These are phyloP conservation scores for Annulohypoxylon nitens DNA, from an alignment of 495 filamentous ascomycete species.

Conservation along the genomic window DNA sequence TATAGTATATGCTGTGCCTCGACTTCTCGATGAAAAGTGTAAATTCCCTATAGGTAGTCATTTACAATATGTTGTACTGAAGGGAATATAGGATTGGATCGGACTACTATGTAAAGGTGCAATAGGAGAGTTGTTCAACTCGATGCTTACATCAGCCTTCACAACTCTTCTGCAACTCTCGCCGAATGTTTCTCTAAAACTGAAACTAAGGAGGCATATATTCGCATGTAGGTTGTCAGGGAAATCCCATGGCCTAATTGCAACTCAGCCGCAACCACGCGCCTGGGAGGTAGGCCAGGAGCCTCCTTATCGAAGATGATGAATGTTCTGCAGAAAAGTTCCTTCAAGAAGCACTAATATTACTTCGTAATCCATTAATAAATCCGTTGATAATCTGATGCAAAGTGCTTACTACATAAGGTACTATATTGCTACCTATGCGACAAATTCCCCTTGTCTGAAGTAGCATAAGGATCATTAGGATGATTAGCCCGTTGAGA, in stretches of 20 bases:
- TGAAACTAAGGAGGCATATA: slow-evolving; percentile 27
- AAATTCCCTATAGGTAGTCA: background rate
- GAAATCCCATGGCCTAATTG: background rate
- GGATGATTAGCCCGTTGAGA: slow-evolving; percentile 18
- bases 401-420: slow-evolving; percentile 35
- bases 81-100: background rate
- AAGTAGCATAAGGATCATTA: slow-evolving; percentile 25
- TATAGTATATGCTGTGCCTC: slow-evolving; percentile 23
- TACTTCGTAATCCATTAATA: slow-evolving; percentile 19
- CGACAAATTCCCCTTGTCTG: slow-evolving; percentile 27
- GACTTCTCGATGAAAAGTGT: slow-evolving; percentile 10
- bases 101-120: background rate
- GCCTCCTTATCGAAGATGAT: background rate
- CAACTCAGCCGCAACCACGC: slow-evolving; percentile 39
- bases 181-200: background rate
- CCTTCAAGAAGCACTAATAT: background rate
- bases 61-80: background rate
- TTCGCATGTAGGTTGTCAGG: slow-evolving; percentile 11
- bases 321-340: slow-evolving; percentile 20
- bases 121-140: background rate
- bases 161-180: background rate
- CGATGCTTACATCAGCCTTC: background rate
- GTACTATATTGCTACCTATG: slow-evolving; percentile 12
- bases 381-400: slow-evolving; percentile 29
- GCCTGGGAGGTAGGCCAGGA: background rate